Conservation (phyloP, 768 basidiomycete species). For the Russula dissimulans region DNA sequence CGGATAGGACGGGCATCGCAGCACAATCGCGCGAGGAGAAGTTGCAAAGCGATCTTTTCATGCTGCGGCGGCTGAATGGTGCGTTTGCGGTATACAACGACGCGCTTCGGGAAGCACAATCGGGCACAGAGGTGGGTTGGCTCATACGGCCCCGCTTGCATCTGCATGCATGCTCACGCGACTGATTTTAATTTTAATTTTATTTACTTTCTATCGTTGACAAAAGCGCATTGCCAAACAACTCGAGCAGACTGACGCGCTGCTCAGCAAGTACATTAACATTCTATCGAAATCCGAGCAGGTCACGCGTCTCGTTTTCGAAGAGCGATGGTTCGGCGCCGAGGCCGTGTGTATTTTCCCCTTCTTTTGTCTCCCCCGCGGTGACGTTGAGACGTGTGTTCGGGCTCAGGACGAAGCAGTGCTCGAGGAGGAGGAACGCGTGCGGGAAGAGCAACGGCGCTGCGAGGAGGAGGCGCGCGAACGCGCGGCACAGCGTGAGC, state of each 20-base stretch:
- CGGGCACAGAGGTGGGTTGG: slow-evolving; percentile 57
- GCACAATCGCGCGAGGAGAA: slow-evolving; percentile 54
- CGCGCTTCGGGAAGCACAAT: slow-evolving; percentile 51
- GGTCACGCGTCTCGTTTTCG: slow-evolving; percentile 58
- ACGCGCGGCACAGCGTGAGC: slow-evolving; percentile 28
- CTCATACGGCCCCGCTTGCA: neutral
- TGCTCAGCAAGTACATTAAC: slow-evolving; percentile 66
- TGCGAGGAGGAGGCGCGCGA: slow-evolving; percentile 30
- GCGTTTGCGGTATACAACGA: slow-evolving; percentile 62
- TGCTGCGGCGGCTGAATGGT: slow-evolving; percentile 63
- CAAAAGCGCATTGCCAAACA: slow-evolving; percentile 51
- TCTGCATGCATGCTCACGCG: neutral
- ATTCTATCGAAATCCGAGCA: slow-evolving; percentile 65
- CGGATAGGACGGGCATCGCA: slow-evolving; percentile 18
- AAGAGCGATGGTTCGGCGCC: slow-evolving; percentile 68
- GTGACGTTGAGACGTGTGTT: no score
- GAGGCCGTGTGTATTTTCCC: slow-evolving; percentile 41
- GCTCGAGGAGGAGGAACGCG: slow-evolving; percentile 37
- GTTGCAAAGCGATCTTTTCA: slow-evolving; percentile 61
- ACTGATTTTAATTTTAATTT: neutral
- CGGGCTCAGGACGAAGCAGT: slow-evolving; percentile 46
- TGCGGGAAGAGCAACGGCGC: slow-evolving; percentile 31
- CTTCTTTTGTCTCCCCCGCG: neutral
- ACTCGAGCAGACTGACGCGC: slow-evolving; percentile 58
- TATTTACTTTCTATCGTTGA: neutral